Evolutionary conservation across 2,329 filamentous ascomycete genomes (phyloP), one percentile per base, ranked within the genome.

Genomic region (Waltergamsia citrina): DNA sequence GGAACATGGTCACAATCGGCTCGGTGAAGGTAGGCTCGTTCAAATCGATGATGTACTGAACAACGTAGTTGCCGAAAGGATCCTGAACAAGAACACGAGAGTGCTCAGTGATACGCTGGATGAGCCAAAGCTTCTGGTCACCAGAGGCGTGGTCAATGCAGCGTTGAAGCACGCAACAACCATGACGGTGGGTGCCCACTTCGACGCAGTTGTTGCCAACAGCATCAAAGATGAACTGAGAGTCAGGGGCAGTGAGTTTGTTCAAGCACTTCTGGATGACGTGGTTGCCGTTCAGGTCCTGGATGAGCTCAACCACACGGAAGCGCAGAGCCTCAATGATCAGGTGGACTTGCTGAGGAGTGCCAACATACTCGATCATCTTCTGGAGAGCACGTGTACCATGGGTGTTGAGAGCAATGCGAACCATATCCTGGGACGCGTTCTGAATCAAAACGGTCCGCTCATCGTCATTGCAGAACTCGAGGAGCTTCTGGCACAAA

Each of bases 231-330:
- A 98, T 96, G 68, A 98, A 98, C 55, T 94, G 81, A 10, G 88
- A 85, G 56, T 96, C 84, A 32, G 74, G 64, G 2, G 86, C 70
- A 43, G 78, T 81, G 25, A 98, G 79, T 57, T 94, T 93, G 64
- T 96, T 98, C 35, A 98, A 74, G 51, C 92, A 98, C 64, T 98
- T 98, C 63, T 98, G 92, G 43, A 98, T 95, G 50, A 98, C 92
- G 51, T 98, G 92, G 51, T 98, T 98, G 56, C 92, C 92, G 52
- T 98, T 98, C 34, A 98, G 70, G 49, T 98, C 92, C 56, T 98
- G 87, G 41, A 98, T 95, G 35, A 98, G 73, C 47, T 92, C 82
- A 15, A 98, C 92, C 32, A 98, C 92, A 39, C 85, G 78, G 53
- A 78, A 72, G 42, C 80, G 74, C 33, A 98, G 72, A 11, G 92